Conservation (phyloP, 2,329 filamentous ascomycete genomes). For the Ambrosiella cleistominuta region DNA sequence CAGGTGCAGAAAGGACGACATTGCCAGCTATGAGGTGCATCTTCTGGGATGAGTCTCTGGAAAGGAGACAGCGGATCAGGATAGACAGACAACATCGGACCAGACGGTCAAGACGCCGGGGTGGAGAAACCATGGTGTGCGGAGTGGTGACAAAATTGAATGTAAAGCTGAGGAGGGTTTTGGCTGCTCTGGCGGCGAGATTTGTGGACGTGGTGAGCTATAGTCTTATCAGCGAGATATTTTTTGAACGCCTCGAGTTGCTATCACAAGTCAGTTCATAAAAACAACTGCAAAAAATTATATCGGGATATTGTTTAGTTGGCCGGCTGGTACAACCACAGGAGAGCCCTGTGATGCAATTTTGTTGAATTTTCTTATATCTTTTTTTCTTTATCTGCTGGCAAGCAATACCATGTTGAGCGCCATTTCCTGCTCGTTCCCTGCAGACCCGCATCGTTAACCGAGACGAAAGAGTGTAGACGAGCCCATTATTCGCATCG, state of each 20-base stretch:
- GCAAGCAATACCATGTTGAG: not conserved
- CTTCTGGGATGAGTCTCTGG: not conserved
- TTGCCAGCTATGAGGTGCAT: not conserved
- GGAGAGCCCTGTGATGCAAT: not conserved
- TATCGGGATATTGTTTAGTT: not conserved
- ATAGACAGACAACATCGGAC: not conserved
- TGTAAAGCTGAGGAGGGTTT: not conserved
- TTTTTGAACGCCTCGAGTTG: not conserved
- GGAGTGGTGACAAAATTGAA: not conserved
- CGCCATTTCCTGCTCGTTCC: not conserved
- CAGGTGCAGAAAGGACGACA: not conserved
- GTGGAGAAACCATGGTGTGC: not conserved
- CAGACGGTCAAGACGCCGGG: not conserved
- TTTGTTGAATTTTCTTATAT: not conserved
- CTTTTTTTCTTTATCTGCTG: not conserved
- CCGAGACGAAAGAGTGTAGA: not conserved
- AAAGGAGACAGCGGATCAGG: not conserved
- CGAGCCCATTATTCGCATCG: not conserved
- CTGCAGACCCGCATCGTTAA: not conserved
- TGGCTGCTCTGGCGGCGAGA: too few relatives aligned
- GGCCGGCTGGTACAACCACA: not conserved
- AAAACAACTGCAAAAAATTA: too few relatives aligned
- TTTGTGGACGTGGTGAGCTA: too few relatives aligned
- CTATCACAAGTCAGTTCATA: too few relatives aligned
- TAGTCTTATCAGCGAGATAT: not conserved